A percentile compares a stretch with the other conserved stretches of the same genome.
Evolutionary conservation across 768 basidiomycete species (phyloP).

Genomic region (Rhizopogon roseolus): DNA sequence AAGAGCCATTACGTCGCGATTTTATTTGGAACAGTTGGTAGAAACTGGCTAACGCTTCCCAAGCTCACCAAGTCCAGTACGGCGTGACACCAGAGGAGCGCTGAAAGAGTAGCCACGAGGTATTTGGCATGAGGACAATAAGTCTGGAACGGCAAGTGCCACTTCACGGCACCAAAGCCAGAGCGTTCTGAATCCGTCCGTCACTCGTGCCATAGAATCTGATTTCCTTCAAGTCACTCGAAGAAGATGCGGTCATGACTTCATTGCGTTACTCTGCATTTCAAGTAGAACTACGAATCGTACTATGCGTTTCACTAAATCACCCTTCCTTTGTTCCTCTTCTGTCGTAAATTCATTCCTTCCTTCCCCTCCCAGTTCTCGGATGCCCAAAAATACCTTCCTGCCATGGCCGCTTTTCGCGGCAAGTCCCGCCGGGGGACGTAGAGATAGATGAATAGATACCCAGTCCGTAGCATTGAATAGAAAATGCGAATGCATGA

Average conservation of each 20-base stretch:
- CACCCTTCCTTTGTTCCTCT: constrained; percentile 5
- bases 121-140: neutral
- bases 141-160: neutral
- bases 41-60: neutral
- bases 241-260: constrained; percentile 24
- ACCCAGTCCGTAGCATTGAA: constrained; percentile 12
- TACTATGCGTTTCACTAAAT: constrained; percentile 19
- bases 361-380: constrained; percentile 5
- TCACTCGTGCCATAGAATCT: too few species aligned
- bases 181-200: too few species aligned
- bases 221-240: neutral
- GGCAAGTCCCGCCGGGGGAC: constrained; percentile 22
- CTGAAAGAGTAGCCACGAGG: neutral
- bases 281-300: constrained; percentile 3
- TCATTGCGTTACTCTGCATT: constrained; percentile 45
- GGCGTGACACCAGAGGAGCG: neutral
- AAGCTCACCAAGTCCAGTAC: neutral
- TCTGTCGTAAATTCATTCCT: constrained; percentile 8
- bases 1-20: neutral
- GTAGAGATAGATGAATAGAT: constrained; percentile 25
- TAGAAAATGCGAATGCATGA: constrained; percentile 20
- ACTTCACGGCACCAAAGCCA: neutral
- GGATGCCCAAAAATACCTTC: constrained; percentile 7
- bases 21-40: neutral
- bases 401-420: neutral